These are phyloP conservation scores for Lasiodiplodia sp. DNA, from an alignment of 2,329 filamentous ascomycete species.

Conservation along the genomic window DNA sequence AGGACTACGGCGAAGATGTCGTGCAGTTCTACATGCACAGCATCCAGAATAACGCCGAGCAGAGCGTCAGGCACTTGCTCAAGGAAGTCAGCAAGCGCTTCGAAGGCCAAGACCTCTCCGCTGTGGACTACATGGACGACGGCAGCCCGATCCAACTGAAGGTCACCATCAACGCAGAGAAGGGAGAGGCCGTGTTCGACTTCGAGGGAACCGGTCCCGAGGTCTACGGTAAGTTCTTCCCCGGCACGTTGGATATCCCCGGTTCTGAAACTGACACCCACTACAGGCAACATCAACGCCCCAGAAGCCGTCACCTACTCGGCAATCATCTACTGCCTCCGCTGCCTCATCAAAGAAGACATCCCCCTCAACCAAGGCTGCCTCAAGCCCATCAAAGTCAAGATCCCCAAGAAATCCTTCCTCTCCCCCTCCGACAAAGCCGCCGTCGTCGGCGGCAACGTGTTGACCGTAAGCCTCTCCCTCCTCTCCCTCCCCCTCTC, in stretches of 20 bases:
- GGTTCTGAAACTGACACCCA: neutral
- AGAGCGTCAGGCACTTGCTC: conserved; percentile 75
- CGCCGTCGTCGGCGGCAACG: conserved; percentile 84
- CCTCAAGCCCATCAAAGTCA: conserved; percentile 76
- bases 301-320: conserved; percentile 83
- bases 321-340: conserved; percentile 85
- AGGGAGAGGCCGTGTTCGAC: conserved; percentile 80
- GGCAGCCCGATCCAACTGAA: conserved; percentile 79
- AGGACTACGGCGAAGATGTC: conserved; percentile 77
- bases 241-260: neutral
- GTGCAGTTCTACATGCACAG: conserved; percentile 85
- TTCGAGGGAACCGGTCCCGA: conserved; percentile 81
- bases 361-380: conserved; percentile 90
- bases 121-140: conserved; percentile 87
- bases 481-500: neutral
- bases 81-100: conserved; percentile 75
- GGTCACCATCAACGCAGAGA: conserved; percentile 75
- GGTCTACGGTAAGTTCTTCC: conserved; percentile 66
- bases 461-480: conserved; percentile 63
- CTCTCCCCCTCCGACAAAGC: conserved; percentile 78
- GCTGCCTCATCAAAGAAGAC: conserved; percentile 79
- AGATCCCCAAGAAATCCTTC: conserved; percentile 75
- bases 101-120: conserved; percentile 72
- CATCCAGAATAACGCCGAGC: conserved; percentile 82
- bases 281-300: conserved; percentile 74